Base-by-base conservation (phyloP, 805 yeast species). In the Candida golubevii region DNA sequence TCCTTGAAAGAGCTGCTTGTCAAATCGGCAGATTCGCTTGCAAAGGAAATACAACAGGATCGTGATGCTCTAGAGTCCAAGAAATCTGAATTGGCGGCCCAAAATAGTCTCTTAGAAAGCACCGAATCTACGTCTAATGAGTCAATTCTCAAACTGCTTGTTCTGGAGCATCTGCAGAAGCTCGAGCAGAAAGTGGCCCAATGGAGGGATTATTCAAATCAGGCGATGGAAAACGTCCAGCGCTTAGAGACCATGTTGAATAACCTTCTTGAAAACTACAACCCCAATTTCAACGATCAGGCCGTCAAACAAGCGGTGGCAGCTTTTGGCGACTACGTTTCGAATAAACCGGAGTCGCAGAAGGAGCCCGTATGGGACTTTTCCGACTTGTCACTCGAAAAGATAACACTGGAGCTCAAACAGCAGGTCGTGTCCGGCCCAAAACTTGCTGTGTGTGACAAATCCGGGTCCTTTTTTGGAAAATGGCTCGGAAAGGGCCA, bases 271-370 rank as follows among this genome's bases (percentile, higher is more conserved):
- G 57, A 69, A 3, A 75, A 77, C n/a, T 89, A 85, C 63, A 87
- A 88, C 55, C 87, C 85, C 38, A 85, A 88, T 56, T 79, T 88
- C 66, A 88, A 90, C 59, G 97, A 90, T 63, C 79, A 80, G 7
- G 95, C 90, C 0, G 97, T 90, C 14, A 88, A 88, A 60, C 75
- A 71, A 15, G 82, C 90, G 1, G 82, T 88, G 13, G 67, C 75
- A 14, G 66, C 68, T 0, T 83, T 63, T 57, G 78, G 76, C 36
- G 74, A 78, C 49, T 72, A 75, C 51, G 52, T 62, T 8, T 73
- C 77, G 9, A 74, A 74, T 49, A 62, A 66, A 34, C 63, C 55
- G 10, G 59, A 51, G 26, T 18, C 23, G 23, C 37, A 26, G 8
- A 26, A 15, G 12, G 43, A 35, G 23, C 42, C 36, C 12, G 33